Evolutionary conservation across 768 basidiomycete species (phyloP), one percentile per base, ranked within the genome.

Genomic region (Ramaria sp.): DNA sequence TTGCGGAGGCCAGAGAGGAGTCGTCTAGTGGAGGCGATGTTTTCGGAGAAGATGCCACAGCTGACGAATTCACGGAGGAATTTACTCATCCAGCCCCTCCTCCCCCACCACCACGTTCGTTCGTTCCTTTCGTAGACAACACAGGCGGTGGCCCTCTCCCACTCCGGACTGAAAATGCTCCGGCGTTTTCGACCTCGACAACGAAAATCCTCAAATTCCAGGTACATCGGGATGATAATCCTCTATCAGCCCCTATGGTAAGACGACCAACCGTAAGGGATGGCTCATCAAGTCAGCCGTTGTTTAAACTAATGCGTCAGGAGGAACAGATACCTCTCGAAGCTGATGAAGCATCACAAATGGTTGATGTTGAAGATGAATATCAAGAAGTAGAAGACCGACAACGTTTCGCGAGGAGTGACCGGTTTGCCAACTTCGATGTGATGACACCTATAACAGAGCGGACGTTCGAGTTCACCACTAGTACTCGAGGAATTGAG

Each of bases 361-460:
- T 19, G 22, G 41, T 55, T 9, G 57, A 63, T 9, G 65, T 65
- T 20, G 65, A 67, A 0, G 48, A 46, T 33, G 67, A 67, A 19
- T 59, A 65, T 22, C 57, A 65, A 15, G 30, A 58, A 20, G 68
- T 66, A 12, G 60, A 62, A 47, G 63, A 64, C 2, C 59, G 63
- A 10, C 63, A 67, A 30, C 59, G 59, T 1, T 70, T 76, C 19
- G 84, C 86, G 30, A 73, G 85, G 51, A 86, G 84, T 15, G 84
- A 88, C 17, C 80, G 88, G 27, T 87, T 89, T 65, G 88, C 86
- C 37, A 76, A 79, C 58, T 88, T 97, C 71, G 84, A 88, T 65
- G 84, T 94, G 56, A 93, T 99, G 92, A 98, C 95, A 9, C 95
- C 96, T 2, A 97, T 98, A 69, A 91, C 91, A 12, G 96, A 99